phyloP scores from a whole-genome alignment of 305 asterid species.

The Fraxinus velutina region DNA sequence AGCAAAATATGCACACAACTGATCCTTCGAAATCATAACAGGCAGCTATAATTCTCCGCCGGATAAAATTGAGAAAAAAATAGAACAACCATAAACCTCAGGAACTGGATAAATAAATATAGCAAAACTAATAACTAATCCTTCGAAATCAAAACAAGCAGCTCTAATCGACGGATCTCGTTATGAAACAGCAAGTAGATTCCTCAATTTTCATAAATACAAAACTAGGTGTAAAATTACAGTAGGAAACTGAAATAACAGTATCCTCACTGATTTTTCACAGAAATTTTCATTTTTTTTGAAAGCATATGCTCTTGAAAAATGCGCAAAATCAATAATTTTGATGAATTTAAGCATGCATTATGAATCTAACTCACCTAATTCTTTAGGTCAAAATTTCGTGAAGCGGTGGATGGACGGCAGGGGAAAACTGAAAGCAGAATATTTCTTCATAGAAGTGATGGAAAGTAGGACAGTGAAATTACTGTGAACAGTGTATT shows the following conservation, averaged over 20 bases:
- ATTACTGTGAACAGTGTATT: neutral
- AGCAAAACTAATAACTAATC: neutral
- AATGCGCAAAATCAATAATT: neutral
- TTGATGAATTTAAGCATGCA: neutral
- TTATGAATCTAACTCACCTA: constrained; percentile 33
- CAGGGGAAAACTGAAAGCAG: constrained; percentile 16
- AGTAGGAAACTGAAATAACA: neutral
- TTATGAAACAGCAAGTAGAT: constrained; percentile 3
- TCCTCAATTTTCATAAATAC: neutral
- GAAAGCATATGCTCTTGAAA: neutral
- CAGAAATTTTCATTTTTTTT: neutral
- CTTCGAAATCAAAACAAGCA: neutral
- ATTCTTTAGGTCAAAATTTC: constrained; percentile 52
- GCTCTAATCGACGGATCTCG: neutral
- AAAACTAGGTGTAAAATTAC: neutral
- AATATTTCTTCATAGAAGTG: constrained; percentile 22
- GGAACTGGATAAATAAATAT: neutral
- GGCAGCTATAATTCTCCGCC: constrained; percentile 27
- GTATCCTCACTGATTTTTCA: neutral
- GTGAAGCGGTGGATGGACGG: constrained; percentile 42
- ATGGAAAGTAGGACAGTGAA: constrained; percentile 27
- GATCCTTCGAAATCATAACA: constrained; percentile 20
- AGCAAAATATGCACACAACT: constrained; percentile 4
- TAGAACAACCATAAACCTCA: neutral
- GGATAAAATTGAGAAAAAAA: neutral